These are phyloP conservation scores for Tetrahymena elliotti DNA, from an alignment of 73 alveolate species.

Conservation along the genomic window DNA sequence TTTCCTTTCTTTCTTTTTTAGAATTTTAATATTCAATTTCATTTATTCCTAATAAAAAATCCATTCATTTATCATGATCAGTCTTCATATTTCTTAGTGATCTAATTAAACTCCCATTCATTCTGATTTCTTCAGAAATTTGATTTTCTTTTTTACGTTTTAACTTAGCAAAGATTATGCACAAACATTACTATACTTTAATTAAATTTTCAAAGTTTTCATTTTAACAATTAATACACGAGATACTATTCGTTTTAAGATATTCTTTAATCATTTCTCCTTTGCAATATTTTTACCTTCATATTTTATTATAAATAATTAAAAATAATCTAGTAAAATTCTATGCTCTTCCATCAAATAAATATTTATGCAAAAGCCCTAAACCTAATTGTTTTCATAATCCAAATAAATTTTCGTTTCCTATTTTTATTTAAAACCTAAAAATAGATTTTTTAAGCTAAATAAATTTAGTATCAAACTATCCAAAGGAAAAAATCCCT, in stretches of 20 bases:
- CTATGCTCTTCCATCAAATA: background rate
- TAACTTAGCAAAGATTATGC: background rate
- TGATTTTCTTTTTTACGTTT: background rate
- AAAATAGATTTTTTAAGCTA: background rate
- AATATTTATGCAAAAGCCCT: background rate
- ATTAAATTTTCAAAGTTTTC: background rate
- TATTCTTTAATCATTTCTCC: background rate
- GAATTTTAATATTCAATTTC: background rate
- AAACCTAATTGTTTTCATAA: too few relatives aligned
- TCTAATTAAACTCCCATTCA: background rate
- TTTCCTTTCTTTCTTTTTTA: background rate
- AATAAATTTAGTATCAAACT: background rate
- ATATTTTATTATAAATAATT: too few relatives aligned
- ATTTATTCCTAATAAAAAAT: background rate
- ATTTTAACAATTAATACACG: background rate
- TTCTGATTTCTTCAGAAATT: too few relatives aligned
- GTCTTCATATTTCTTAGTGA: background rate
- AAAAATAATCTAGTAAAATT: background rate
- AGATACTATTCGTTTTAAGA: background rate
- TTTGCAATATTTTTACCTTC: background rate
- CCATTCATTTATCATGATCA: background rate
- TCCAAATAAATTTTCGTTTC: background rate
- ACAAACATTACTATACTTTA: background rate
- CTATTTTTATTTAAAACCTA: background rate
- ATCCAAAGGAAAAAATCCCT: background rate